These are phyloP conservation scores for Galerina sulciceps DNA, from an alignment of 768 basidiomycete species.

Conservation along the genomic window DNA sequence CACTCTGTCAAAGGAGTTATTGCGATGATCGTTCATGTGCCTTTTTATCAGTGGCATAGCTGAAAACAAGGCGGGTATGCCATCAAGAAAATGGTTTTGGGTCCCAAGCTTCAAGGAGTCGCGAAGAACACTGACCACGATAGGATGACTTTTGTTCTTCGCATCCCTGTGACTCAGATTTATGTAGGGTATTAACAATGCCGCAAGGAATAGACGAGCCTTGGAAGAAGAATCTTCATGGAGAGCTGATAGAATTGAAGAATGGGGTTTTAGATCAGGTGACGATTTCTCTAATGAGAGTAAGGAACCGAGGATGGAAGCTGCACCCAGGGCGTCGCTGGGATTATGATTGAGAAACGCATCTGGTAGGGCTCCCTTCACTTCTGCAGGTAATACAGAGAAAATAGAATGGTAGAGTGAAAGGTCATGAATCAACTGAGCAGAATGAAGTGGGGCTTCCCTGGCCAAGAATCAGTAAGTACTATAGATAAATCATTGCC, in stretches of 20 bases:
- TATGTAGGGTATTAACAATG: conserved; percentile 74
- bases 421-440: conserved; percentile 76
- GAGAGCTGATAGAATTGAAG: conserved; percentile 45
- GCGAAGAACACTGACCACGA: conserved; percentile 72
- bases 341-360: conserved; percentile 34
- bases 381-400: conserved; percentile 50
- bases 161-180: conserved; percentile 60
- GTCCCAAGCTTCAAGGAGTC: conserved; percentile 86
- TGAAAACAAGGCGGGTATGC: conserved; percentile 67
- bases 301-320: conserved; percentile 60
- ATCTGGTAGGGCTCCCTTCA: conserved; percentile 48
- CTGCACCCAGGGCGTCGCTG: conserved; percentile 55
- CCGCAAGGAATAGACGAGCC: conserved; percentile 78
- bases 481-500: neutral
- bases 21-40: conserved; percentile 4
- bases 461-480: conserved; percentile 42
- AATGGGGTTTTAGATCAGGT: conserved; percentile 49
- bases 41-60: conserved; percentile 45
- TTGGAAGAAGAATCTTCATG: conserved; percentile 40
- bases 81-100: conserved; percentile 78
- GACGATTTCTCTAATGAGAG: conserved; percentile 31
- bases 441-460: conserved; percentile 72
- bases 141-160: conserved; percentile 64
- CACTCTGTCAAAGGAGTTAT: conserved; percentile 11
- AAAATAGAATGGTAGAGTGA: conserved; percentile 74